A percentile compares a stretch with the other conserved stretches of the same genome.
phyloP scores from a whole-genome alignment of 2,329 filamentous ascomycete genomes.

The Monilinia vaccinii-corymbosi region DNA sequence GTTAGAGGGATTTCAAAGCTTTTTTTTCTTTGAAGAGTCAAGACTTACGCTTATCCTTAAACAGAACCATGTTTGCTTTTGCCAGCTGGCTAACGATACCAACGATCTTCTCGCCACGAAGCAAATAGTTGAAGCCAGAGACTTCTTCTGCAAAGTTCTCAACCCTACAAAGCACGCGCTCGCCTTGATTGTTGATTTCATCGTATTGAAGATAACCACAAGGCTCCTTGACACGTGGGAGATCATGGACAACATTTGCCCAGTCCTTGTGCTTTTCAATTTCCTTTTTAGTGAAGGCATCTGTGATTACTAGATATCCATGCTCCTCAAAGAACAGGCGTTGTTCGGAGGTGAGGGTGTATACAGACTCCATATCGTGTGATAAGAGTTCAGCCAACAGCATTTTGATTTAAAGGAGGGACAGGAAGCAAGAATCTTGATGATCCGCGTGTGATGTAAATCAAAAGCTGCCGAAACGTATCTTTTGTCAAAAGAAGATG shows the following conservation, averaged over 20 bases:
- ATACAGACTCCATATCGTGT: background rate
- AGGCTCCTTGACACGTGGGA: constrained; percentile 24
- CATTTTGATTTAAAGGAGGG: background rate
- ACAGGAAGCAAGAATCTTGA: background rate
- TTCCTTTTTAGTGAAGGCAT: background rate
- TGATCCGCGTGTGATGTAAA: background rate
- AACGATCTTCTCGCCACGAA: background rate
- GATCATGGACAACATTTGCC: constrained; percentile 24
- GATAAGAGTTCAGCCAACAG: background rate
- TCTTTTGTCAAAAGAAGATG: too few species aligned
- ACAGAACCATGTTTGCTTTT: constrained; percentile 22
- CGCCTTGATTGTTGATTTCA: constrained; percentile 28
- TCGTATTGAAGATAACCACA: constrained; percentile 30
- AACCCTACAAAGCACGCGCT: constrained; percentile 30
- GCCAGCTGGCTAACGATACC: constrained; percentile 20
- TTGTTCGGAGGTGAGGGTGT: background rate
- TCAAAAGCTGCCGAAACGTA: background rate
- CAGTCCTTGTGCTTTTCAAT: background rate
- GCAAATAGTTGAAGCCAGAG: background rate
- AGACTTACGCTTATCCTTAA: constrained; percentile 25
- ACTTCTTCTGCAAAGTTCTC: constrained; percentile 18
- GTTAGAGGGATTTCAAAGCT: background rate
- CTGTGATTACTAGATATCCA: background rate
- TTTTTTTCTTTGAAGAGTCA: background rate
- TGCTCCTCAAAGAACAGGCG: background rate